Evolutionary conservation across 2,329 filamentous ascomycete genomes (phyloP).

Genomic region (Ophiostoma pallidulum): DNA sequence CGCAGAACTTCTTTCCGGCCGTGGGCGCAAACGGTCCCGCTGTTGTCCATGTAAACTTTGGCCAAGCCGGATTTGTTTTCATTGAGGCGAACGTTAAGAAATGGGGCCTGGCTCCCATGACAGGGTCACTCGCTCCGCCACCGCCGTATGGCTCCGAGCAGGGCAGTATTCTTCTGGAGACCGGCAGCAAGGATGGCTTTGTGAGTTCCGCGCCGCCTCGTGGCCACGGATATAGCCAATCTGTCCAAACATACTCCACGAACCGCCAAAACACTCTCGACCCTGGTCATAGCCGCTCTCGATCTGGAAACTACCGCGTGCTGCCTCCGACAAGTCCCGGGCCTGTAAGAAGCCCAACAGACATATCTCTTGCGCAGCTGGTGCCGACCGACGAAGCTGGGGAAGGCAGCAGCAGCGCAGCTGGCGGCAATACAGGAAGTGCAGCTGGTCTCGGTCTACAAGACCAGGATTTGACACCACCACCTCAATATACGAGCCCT

Average conservation of each 20-base stretch:
- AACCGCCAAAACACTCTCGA: conserved; percentile 34
- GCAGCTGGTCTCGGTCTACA: conserved; percentile 38
- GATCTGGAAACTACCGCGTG: conserved; percentile 69
- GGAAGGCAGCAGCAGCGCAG: conserved; percentile 46
- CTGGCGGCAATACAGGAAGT: conserved; percentile 18
- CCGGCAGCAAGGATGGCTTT: conserved; percentile 58
- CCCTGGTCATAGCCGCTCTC: conserved; percentile 61
- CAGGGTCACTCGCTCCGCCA: conserved; percentile 85
- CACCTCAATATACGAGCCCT: conserved; percentile 62
- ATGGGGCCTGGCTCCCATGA: conserved; percentile 95
- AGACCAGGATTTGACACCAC: conserved; percentile 54
- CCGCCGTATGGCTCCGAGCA: conserved; percentile 96
- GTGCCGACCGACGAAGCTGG: conserved; percentile 63
- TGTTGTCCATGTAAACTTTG: conserved; percentile 92
- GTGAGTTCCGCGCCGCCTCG: conserved; percentile 29
- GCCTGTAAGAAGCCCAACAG: conserved; percentile 81
- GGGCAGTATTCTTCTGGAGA: conserved; percentile 88
- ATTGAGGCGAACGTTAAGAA: conserved; percentile 99
- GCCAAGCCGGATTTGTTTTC: conserved; percentile 95
- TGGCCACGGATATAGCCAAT: conserved; percentile 35
- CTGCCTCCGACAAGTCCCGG: conserved; percentile 75
- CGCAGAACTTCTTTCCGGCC: conserved; percentile 94
- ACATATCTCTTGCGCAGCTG: conserved; percentile 87
- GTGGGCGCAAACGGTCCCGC: conserved; percentile 93
- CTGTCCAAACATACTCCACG: conserved; percentile 33